A percentile compares a stretch with the other conserved stretches of the same genome.
phyloP scores from a whole-genome alignment of 805 yeast genomes.

The Sugiyamaella smithiae region DNA sequence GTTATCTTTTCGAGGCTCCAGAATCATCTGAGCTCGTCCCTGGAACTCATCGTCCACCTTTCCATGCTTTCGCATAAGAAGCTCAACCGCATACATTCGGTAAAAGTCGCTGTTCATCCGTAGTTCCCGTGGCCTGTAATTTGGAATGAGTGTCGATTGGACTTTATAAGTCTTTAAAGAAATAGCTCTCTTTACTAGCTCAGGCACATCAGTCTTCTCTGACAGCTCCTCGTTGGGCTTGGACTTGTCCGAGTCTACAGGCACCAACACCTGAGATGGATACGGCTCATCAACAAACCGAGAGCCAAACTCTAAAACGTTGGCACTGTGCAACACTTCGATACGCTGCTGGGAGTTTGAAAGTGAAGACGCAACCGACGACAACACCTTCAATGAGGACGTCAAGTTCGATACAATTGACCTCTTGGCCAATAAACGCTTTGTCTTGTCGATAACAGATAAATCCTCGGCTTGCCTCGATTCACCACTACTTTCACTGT shows the following conservation, averaged over 20 bases:
- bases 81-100: slow-evolving; percentile 35
- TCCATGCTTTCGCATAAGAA: slow-evolving; percentile 34
- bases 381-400: slow-evolving; percentile 24
- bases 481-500: not conserved
- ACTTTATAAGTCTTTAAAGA: slow-evolving; percentile 32
- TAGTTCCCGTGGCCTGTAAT: slow-evolving; percentile 32
- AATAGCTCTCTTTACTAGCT: slow-evolving; percentile 10
- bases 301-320: slow-evolving; percentile 26
- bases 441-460: slow-evolving; percentile 4
- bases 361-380: slow-evolving; percentile 24
- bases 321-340: slow-evolving; percentile 15
- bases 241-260: not conserved
- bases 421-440: slow-evolving; percentile 8
- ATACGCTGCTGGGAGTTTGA: slow-evolving; percentile 24
- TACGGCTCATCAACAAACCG: slow-evolving; percentile 27
- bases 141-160: slow-evolving; percentile 28
- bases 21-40: slow-evolving; percentile 34
- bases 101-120: slow-evolving; percentile 36
- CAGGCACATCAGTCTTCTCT: not conserved
- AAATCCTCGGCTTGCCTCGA: not conserved
- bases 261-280: slow-evolving; percentile 3
- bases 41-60: slow-evolving; percentile 33
- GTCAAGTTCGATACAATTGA: slow-evolving; percentile 28
- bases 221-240: not conserved
- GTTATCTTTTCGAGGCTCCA: slow-evolving; percentile 29